Evolutionary conservation across 352 stramenopile genomes (phyloP).

Genomic region (Phytophthora tubulina): DNA sequence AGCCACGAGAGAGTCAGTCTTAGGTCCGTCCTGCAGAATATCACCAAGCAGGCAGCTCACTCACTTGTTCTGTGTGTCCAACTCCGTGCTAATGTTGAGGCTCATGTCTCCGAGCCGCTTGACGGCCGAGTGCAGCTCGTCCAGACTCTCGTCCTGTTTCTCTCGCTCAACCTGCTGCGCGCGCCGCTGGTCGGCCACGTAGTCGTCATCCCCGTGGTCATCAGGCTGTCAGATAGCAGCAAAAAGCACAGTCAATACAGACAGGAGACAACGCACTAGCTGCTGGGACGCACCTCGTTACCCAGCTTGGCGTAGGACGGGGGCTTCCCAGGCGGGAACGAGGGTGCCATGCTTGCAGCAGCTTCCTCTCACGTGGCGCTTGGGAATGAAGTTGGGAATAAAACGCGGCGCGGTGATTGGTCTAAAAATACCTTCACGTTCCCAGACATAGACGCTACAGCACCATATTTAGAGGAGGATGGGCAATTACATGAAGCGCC

Average conservation of each 20-base stretch:
- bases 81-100: conserved; percentile 83
- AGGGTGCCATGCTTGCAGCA: conserved; percentile 55
- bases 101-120: conserved; percentile 88
- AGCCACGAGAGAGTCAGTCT: conserved; percentile 13
- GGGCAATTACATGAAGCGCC: conserved; percentile 17
- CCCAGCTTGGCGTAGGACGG: conserved; percentile 78
- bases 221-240: conserved; percentile 46
- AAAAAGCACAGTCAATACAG: conserved; percentile 5
- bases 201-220: conserved; percentile 67
- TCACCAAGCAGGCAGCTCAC: conserved; percentile 1
- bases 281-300: conserved; percentile 56
- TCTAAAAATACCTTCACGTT: conserved; percentile 36
- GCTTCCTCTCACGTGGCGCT: conserved; percentile 10
- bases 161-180: conserved; percentile 79
- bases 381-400: conserved; percentile 9
- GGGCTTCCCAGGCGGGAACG: conserved; percentile 68
- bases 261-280: not conserved
- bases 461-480: conserved; percentile 11
- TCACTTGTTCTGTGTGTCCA: conserved; percentile 86
- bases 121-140: conserved; percentile 79
- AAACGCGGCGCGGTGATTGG: conserved; percentile 30
- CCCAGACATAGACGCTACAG: conserved; percentile 11
- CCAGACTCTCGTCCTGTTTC: conserved; percentile 87
- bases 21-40: conserved; percentile 13
- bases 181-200: conserved; percentile 53